Evolutionary conservation across 2,329 filamentous ascomycete genomes (phyloP), one percentile per base, ranked within the genome.

Genomic region (Tolypocladium nubicola): DNA sequence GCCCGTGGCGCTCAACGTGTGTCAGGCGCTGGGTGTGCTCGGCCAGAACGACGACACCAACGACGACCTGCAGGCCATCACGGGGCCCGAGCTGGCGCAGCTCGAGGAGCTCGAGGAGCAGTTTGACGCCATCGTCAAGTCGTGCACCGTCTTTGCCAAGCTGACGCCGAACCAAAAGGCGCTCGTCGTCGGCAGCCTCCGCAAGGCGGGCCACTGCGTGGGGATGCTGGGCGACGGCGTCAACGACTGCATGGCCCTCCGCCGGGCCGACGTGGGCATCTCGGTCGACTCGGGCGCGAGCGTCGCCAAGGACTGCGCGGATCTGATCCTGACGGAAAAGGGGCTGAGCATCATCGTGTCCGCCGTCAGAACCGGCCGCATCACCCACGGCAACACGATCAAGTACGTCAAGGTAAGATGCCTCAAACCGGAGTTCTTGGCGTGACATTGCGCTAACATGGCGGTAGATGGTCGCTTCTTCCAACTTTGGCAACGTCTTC

Each of bases 401-500:
- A 67, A 67, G 57, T 67, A 67, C 55, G 66, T 67, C 59, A 67
- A 66, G 60, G 60, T 60, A 35, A 57, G 14, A 23, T 9, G 11
- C 37, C 13, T 4, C 11, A 7, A 41, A 16, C 4, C 16, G 16
- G 14, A 10, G 13, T 2, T 39, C 14, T n/a, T n/a, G n/a, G n/a
- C n/a, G 26, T 5, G 13, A 33, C 9, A 1, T n/a, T n/a, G 16
- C 2, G 47, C 30, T 50, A 35, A 50, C 39, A 2, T 19, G 2
- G 19, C 10, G 19, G 30, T 26, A 61, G 64, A 68, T 68, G 66
- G 66, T 67, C 11, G 59, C 65, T 10, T 68, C 66, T 1, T 67
- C 65, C 60, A 68, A 68, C 57, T 66, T 68, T 55, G 66, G 66
- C 38, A 68, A 68, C 43, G 66, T 68, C 14, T 67, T 68, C 40